A percentile compares a stretch with the other conserved stretches of the same genome.
Conservation (phyloP, 2,329 filamentous ascomycete species). For the Fusarium papillatum region DNA sequence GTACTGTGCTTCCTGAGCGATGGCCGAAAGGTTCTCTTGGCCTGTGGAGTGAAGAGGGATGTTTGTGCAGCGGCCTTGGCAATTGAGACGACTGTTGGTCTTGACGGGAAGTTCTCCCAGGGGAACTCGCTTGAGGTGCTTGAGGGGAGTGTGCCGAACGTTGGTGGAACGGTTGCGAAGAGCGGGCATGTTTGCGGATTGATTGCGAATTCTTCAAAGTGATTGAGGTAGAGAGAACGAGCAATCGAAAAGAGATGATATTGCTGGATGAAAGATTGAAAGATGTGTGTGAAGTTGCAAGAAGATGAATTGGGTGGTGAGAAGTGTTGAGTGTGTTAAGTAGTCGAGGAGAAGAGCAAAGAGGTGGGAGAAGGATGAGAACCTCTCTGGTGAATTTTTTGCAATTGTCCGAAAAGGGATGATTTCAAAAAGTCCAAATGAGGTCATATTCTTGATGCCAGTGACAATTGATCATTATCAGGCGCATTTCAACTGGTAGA, state of each 20-base stretch:
- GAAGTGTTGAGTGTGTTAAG: background rate
- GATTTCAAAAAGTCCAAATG: background rate
- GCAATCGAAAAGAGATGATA: background rate
- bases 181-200: conserved; percentile 29
- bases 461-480: background rate
- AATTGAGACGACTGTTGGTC: conserved; percentile 35
- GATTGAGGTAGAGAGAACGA: background rate
- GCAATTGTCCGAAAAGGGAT: background rate
- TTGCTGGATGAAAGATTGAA: background rate
- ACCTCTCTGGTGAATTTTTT: background rate
- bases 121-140: conserved; percentile 40
- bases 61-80: conserved; percentile 33
- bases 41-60: conserved; percentile 43
- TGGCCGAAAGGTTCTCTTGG: conserved; percentile 45
- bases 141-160: conserved; percentile 1
- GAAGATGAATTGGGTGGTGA: background rate
- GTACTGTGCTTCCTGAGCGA: conserved; percentile 30
- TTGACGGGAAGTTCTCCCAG: conserved; percentile 45
- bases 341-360: background rate
- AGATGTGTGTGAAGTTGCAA: background rate
- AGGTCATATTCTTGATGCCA: background rate
- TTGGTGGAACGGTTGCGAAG: conserved; percentile 7
- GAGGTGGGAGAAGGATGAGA: conserved; percentile 4
- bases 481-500: background rate
- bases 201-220: background rate